Conservation (phyloP, 768 basidiomycete species). For the Sistotremastrum suecicum region DNA sequence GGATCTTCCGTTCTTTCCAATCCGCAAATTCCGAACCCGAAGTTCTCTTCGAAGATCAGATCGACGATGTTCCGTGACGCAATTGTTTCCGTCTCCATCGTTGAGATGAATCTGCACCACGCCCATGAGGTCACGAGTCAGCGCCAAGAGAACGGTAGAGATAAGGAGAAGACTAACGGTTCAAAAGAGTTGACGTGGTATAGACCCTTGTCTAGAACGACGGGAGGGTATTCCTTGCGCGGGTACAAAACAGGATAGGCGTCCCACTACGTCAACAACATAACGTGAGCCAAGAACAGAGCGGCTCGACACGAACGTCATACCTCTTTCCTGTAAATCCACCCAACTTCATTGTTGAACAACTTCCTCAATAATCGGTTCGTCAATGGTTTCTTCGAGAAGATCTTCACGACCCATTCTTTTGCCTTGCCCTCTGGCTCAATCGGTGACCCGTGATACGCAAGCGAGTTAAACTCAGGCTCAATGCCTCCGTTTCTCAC, state of each 20-base stretch:
- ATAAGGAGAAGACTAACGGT: slow-evolving; percentile 37
- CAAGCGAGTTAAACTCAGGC: slow-evolving; percentile 79
- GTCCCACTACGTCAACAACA: slow-evolving; percentile 42
- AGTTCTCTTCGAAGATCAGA: slow-evolving; percentile 59
- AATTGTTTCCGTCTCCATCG: slow-evolving; percentile 90
- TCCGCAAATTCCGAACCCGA: slow-evolving; percentile 57
- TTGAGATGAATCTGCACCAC: slow-evolving; percentile 54
- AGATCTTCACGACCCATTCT: slow-evolving; percentile 78
- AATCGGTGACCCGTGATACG: slow-evolving; percentile 51
- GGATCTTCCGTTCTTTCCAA: slow-evolving; percentile 2
- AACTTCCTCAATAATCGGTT: slow-evolving; percentile 57
- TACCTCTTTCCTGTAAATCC: slow-evolving; percentile 74
- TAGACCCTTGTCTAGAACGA: slow-evolving; percentile 62
- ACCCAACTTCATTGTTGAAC: slow-evolving; percentile 56
- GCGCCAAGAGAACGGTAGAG: not conserved
- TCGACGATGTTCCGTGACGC: slow-evolving; percentile 76
- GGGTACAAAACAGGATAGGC: slow-evolving; percentile 66
- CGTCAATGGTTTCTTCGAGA: slow-evolving; percentile 48
- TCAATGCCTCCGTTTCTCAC: slow-evolving; percentile 35
- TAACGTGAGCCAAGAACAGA: slow-evolving; percentile 1
- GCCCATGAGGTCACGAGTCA: slow-evolving; percentile 2
- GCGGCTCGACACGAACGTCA: slow-evolving; percentile 6
- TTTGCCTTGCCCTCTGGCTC: slow-evolving; percentile 18
- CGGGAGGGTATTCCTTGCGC: slow-evolving; percentile 52
- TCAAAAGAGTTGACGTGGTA: slow-evolving; percentile 93